These are phyloP conservation scores for Wickerhamomyces ciferrii DNA, from an alignment of 805 yeast species.

Conservation along the genomic window DNA sequence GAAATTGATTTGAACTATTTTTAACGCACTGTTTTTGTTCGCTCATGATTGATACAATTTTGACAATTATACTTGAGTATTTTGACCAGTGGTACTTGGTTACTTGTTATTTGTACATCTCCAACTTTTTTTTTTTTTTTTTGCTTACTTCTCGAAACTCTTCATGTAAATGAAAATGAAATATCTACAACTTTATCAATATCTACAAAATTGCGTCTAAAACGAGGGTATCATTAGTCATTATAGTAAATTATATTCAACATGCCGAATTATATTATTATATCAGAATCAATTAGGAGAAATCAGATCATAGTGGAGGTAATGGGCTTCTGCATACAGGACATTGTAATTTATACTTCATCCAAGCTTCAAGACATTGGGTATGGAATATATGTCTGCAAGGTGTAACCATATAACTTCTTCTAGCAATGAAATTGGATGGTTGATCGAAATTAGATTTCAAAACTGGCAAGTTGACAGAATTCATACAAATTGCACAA, in stretches of 20 bases:
- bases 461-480: constrained; percentile 53
- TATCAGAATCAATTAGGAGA: no score
- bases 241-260: not conserved
- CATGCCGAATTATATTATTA: not conserved
- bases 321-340: constrained; percentile 86
- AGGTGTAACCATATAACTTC: constrained; percentile 79
- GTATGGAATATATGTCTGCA: constrained; percentile 89
- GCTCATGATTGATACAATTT: not conserved
- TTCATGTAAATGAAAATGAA: no score
- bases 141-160: no score
- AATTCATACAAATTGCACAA: constrained; percentile 89
- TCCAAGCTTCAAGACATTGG: constrained; percentile 88
- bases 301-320: constrained; percentile 61
- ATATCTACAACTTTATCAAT: no score
- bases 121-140: no score
- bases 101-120: no score
- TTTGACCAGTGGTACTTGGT: no score
- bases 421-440: constrained; percentile 19
- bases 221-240: not conserved
- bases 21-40: not conserved
- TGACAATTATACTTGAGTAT: no score
- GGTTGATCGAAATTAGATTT: constrained; percentile 20
- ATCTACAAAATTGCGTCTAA: no score
- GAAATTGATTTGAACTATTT: no score
- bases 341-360: constrained; percentile 88